Evolutionary conservation across 495 filamentous ascomycete species (phyloP).

Genomic region (Glonium stellatum): DNA sequence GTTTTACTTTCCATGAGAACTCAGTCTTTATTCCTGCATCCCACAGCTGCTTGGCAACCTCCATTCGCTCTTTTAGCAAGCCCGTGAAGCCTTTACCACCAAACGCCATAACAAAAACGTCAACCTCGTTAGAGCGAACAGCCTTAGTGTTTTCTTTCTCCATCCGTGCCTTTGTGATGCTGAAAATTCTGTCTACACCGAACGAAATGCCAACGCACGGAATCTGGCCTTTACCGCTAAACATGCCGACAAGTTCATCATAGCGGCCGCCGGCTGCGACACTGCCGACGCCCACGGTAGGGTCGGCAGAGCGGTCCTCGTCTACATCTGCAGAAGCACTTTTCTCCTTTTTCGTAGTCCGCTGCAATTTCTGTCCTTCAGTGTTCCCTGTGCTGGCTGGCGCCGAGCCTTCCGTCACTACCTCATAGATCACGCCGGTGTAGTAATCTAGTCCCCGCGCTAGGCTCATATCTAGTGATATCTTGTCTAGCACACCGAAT

Average conservation of each 20-base stretch:
- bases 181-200: conserved; percentile 92
- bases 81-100: conserved; percentile 83
- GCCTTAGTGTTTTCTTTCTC: conserved; percentile 45
- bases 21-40: conserved; percentile 76
- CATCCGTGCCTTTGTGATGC: conserved; percentile 73
- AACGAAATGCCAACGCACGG: conserved; percentile 94
- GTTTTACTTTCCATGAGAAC: conserved; percentile 72
- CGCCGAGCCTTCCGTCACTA: conserved; percentile 77
- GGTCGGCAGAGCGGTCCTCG: conserved; percentile 77
- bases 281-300: conserved; percentile 74
- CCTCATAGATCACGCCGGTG: conserved; percentile 89
- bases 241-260: conserved; percentile 92
- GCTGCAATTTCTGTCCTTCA: neutral
- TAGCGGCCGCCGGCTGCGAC: conserved; percentile 89
- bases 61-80: conserved; percentile 72
- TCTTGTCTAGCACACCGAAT: conserved; percentile 59
- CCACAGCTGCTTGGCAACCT: conserved; percentile 65
- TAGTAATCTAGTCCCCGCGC: conserved; percentile 91
- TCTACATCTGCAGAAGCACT: conserved; percentile 43
- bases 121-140: conserved; percentile 65
- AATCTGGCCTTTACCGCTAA: conserved; percentile 71
- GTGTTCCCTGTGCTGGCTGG: conserved; percentile 40
- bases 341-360: conserved; percentile 41
- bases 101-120: conserved; percentile 89
- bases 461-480: conserved; percentile 76